Percentiles rank a stretch among this genome's conserved stretches.
These are phyloP conservation scores for Globisporangium sylvaticum DNA, from an alignment of 352 stramenopile species.

Conservation along the genomic window DNA sequence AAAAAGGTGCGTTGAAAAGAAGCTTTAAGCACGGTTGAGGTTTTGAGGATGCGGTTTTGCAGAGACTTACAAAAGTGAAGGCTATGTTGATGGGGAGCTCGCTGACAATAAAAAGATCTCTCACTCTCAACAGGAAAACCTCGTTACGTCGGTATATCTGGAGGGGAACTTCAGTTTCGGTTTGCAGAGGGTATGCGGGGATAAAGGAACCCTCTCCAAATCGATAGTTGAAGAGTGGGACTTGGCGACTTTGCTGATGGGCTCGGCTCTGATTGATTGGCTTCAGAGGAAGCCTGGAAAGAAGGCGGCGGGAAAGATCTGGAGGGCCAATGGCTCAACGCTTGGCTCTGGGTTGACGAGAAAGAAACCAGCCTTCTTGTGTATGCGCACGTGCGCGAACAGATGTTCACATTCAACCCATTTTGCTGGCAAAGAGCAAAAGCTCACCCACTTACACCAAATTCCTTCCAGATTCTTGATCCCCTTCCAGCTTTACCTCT, in stretches of 20 bases:
- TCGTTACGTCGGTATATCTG: not conserved
- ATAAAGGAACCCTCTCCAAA: not conserved
- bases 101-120: not conserved
- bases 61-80: not conserved
- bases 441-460: not conserved
- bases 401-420: conserved; percentile 1
- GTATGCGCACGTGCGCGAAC: not conserved
- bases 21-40: not conserved
- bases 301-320: conserved; percentile 2
- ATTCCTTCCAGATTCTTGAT: not conserved
- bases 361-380: not conserved
- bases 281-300: not conserved
- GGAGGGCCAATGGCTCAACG: not conserved
- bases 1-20: not conserved
- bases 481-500: not conserved
- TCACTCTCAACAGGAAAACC: not conserved
- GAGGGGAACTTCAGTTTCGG: not conserved
- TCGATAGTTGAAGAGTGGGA: not conserved
- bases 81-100: not conserved
- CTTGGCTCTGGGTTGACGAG: not conserved
- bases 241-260: not conserved
- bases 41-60: not conserved
- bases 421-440: not conserved
- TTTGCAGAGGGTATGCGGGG: not conserved
- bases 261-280: not conserved